Evolutionary conservation across 2,329 filamentous ascomycete genomes (phyloP).

Genomic region (Gnomoniopsis smithogilvyi): DNA sequence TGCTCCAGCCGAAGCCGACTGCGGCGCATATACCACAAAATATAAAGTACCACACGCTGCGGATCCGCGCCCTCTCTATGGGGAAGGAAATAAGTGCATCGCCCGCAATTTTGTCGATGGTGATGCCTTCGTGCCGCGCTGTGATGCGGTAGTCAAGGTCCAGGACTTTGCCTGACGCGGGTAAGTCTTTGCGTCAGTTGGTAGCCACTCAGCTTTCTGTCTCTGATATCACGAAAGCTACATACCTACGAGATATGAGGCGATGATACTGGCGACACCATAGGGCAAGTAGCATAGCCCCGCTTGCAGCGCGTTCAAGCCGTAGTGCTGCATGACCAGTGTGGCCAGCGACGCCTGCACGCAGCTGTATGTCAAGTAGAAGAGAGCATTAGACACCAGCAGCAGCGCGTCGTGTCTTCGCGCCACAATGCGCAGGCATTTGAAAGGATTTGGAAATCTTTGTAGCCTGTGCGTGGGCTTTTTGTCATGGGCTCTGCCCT

Average conservation of each 20-base stretch:
- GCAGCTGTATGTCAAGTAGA: constrained; percentile 22
- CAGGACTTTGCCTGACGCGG: constrained; percentile 4
- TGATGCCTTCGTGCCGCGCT: neutral
- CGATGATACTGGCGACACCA: constrained; percentile 20
- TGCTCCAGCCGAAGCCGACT: constrained; percentile 3
- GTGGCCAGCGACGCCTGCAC: constrained; percentile 23
- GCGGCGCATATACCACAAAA: neutral
- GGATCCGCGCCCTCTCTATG: constrained; percentile 46
- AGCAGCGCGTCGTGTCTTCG: constrained; percentile 20
- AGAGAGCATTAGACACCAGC: constrained; percentile 18
- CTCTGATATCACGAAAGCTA: neutral
- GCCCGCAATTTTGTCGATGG: neutral
- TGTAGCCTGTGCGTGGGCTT: neutral
- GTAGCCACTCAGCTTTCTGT: too few species aligned
- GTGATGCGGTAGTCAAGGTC: neutral
- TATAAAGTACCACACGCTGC: neutral
- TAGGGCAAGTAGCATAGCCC: constrained; percentile 26
- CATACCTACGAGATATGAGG: constrained; percentile 19
- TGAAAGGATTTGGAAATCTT: constrained; percentile 19
- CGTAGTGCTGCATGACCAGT: constrained; percentile 23
- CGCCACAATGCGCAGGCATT: constrained; percentile 17
- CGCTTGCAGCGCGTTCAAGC: constrained; percentile 22
- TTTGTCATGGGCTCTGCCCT: neutral
- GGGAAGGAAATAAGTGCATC: constrained; percentile 47
- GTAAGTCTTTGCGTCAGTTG: too few species aligned